Evolutionary conservation across 2,329 filamentous ascomycete species (phyloP), one percentile per base, ranked within the genome.

Genomic region (Fusarium torulosum): DNA sequence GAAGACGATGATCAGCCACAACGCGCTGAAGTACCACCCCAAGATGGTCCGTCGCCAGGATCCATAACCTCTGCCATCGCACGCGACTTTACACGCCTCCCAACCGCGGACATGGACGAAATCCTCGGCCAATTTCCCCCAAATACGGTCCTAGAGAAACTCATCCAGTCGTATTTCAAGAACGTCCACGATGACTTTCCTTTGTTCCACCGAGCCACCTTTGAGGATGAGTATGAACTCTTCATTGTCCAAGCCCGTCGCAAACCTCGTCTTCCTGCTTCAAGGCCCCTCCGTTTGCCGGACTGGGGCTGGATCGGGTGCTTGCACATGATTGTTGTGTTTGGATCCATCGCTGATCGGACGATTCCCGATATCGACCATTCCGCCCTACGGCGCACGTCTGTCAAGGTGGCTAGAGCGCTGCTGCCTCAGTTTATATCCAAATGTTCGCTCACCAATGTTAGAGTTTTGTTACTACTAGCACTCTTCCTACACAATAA

Each of bases 401-500:
- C 68, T 2, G 66, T 71, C 2, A 43, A 57, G 0, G 64, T 59
- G 2, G 47, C 68, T 0, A 53, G 67, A 0, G 57, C 60, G 0
- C 1, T 70, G 0, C 53, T 70, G 0, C 67, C 68, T 0, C 68
- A 70, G 31, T 71, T 70, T 14, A 60, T 70, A 2, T 66, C 68
- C 2, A 70, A 69, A 17, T 70, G 68, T 1, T 66, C 64, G 1
- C 56, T 70, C 3, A 53, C 46, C 0, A 70, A 70, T 7, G 65
- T 71, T 1, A 40, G 67, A 2, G 67, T 70, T 2, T 10, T 70
- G 4, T 1, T 70, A 0, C 15, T 70, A 2, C 45, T 70, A 37
- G 66, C 76, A 1, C 51, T 79, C 2, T 80, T 79, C 45, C 58
- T 79, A 2, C 78, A 80, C 43, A 80, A 80, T 35, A 77, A 78